A percentile compares a stretch with the other conserved stretches of the same genome.
These are phyloP conservation scores for Ordospora pajunii DNA, from an alignment of 371 early-diverging fungal genomes.

Conservation along the genomic window DNA sequence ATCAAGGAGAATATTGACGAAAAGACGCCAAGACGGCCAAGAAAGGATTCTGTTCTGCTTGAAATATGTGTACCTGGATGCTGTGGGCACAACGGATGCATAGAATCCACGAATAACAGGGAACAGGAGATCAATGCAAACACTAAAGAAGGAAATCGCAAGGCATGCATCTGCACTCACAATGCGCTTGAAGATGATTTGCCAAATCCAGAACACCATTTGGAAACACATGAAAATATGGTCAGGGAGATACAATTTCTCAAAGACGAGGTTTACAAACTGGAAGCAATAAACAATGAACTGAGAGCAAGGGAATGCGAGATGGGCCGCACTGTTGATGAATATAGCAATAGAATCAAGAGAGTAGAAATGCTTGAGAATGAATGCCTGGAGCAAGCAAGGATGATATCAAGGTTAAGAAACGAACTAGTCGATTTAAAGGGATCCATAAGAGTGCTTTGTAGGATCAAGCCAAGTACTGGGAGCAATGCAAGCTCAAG, in stretches of 20 bases:
- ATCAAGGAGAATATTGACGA: background rate
- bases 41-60: background rate
- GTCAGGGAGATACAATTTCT: background rate
- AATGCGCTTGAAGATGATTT: background rate
- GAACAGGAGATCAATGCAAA: background rate
- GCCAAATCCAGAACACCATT: background rate
- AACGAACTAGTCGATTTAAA: constrained; percentile 68
- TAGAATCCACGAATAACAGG: background rate
- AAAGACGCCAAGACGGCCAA: background rate
- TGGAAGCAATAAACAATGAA: constrained; percentile 5
- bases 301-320: background rate
- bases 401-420: constrained; percentile 27
- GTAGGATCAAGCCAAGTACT: constrained; percentile 72
- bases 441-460: constrained; percentile 91
- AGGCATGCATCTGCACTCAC: too few relatives aligned
- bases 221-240: background rate
- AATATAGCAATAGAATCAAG: background rate
- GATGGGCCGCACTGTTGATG: background rate
- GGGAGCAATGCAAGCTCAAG: background rate
- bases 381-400: background rate
- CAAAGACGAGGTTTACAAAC: background rate
- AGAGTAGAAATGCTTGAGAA: background rate
- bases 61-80: background rate
- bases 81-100: background rate
- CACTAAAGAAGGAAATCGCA: background rate